Evolutionary conservation across 306 rosid species (phyloP).

Genomic region (Nissolia schottii): DNA sequence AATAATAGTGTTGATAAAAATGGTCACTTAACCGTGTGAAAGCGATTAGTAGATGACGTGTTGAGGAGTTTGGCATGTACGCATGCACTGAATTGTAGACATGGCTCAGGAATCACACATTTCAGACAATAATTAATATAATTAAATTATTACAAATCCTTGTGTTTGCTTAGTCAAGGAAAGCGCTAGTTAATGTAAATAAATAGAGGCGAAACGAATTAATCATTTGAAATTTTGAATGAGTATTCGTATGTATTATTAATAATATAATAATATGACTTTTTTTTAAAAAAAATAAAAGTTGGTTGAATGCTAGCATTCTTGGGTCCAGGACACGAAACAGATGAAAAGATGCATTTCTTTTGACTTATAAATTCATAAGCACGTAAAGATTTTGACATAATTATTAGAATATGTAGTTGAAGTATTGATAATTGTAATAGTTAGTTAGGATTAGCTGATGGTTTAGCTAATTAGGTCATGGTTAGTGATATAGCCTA

Average conservation of each 20-base stretch:
- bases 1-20: background rate
- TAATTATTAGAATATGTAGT: no score
- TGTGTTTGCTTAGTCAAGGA: constrained; percentile 28
- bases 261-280: background rate
- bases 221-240: constrained; percentile 15
- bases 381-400: constrained; percentile 18
- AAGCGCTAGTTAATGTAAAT: constrained; percentile 4
- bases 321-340: constrained; percentile 25
- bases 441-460: no score
- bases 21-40: constrained; percentile 23
- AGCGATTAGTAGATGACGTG: constrained; percentile 30
- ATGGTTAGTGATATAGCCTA: no score
- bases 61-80: constrained; percentile 11
- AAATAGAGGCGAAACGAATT: background rate
- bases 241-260: background rate
- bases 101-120: constrained; percentile 20
- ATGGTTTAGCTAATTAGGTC: no score
- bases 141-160: background rate
- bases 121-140: background rate
- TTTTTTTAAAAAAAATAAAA: no score
- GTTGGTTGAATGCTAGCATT: constrained; percentile 12
- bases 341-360: constrained; percentile 23
- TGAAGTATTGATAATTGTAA: no score
- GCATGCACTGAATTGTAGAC: constrained; percentile 10
- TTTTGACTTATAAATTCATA: background rate